These are phyloP conservation scores for Chrysophaeum taylorii DNA, from an alignment of 352 stramenopile species.

Conservation along the genomic window DNA sequence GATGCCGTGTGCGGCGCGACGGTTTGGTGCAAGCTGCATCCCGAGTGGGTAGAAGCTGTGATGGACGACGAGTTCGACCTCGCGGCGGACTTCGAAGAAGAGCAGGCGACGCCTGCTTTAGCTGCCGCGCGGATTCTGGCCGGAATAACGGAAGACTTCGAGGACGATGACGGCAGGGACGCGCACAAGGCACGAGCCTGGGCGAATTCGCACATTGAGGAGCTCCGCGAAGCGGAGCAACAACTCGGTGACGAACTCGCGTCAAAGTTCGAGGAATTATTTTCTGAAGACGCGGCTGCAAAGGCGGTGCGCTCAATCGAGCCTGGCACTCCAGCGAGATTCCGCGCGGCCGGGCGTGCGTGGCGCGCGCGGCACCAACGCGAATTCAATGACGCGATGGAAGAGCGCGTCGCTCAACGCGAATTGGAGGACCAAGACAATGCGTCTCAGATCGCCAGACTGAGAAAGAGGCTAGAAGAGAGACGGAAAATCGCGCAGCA, in stretches of 20 bases:
- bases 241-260: background rate
- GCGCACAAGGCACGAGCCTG: background rate
- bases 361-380: no score
- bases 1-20: constrained; percentile 5
- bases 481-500: no score
- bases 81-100: background rate
- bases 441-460: no score
- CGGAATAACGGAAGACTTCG: background rate
- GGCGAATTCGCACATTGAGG: background rate
- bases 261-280: background rate
- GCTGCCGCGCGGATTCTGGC: background rate
- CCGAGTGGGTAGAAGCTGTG: constrained; percentile 2
- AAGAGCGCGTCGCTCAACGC: no score
- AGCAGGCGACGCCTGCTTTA: background rate
- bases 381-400: no score
- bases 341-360: no score
- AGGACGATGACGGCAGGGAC: background rate
- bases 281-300: no score
- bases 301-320: no score
- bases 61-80: background rate
- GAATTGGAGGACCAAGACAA: no score
- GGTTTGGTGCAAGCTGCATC: constrained; percentile 18
- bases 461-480: no score
- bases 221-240: background rate
- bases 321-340: no score